Evolutionary conservation across 371 early-diverging fungal species (phyloP), one percentile per base, ranked within the genome.

Genomic region (Apophysomyces variabilis): DNA sequence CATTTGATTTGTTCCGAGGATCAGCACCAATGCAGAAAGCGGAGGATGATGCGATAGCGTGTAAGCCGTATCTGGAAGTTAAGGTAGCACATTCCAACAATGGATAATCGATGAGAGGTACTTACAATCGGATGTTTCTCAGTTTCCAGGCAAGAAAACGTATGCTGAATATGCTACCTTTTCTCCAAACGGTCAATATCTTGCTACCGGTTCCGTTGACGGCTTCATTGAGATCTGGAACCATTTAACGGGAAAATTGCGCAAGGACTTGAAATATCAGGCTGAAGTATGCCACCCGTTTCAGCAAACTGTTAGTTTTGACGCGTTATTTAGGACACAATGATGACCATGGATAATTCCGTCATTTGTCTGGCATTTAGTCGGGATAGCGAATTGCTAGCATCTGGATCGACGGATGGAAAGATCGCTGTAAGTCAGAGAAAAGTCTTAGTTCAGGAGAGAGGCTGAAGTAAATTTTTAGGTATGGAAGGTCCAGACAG

Each of bases 181-280:
- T 68, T 94, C 96, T 6, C 91, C 94, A 0, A 90, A 93, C 69
- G 95, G 96, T 5, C 89, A 91, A 61, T 89, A 84, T 58, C 70
- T 98, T 37, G 96, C 87, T 5, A 96, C 96, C 4, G 98, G 97
- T 26, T 90, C 92, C 60, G 83, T 87, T 32, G 97, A 97, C 81
- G 98, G 98, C 0, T 92, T 97, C 67, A 92, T 98, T 64, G 97
- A 98, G 76, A 74, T 98, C 11, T 98, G 96, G 96, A 95, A 96
- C 64, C 87, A 89, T 62, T 73, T 90, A 62, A 96, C 95, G 1
- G 97, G 95, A 0, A 97, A 97, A 69, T 77, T 96, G 32, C 84
- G 96, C 38, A 90, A 84, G 65, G 97, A 96, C 78, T 76, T 98
- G 26, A 84, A 86, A 65, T 98, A 97, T 74, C 98, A 98, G 79